Evolutionary conservation across 2,329 filamentous ascomycete species (phyloP).

Genomic region (Xylariaceae sp.): DNA sequence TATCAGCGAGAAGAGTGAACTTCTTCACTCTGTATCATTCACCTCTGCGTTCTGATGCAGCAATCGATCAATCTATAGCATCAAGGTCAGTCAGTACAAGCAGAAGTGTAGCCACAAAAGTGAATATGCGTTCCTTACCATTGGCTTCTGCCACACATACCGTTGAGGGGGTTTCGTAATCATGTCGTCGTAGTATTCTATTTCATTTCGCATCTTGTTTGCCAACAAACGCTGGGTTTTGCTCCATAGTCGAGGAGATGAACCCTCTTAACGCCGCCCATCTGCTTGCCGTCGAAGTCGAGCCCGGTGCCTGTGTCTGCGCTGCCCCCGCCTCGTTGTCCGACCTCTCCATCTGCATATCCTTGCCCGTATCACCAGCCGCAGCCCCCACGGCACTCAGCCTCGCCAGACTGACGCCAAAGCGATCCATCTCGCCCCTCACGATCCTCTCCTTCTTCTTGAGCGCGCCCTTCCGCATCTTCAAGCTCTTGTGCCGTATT

Average conservation of each 20-base stretch:
- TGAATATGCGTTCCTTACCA: constrained; percentile 4
- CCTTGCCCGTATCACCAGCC: background rate
- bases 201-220: constrained; percentile 35
- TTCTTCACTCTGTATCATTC: background rate
- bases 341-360: constrained; percentile 12
- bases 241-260: constrained; percentile 87
- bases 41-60: background rate
- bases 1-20: too few species aligned
- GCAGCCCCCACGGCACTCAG: constrained; percentile 56
- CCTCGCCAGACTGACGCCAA: constrained; percentile 81
- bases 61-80: background rate
- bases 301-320: constrained; percentile 15
- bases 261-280: constrained; percentile 86
- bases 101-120: background rate
- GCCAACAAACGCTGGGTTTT: constrained; percentile 74
- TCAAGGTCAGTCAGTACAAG: constrained; percentile 12
- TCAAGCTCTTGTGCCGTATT: constrained; percentile 76
- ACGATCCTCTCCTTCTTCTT: constrained; percentile 85
- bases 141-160: background rate
- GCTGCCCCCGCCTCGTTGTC: background rate
- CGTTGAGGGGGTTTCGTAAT: constrained; percentile 1
- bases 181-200: background rate
- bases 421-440: constrained; percentile 79
- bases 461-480: constrained; percentile 76
- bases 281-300: constrained; percentile 58